Evolutionary conservation across 2,329 filamentous ascomycete genomes (phyloP).

Genomic region (Lasiodiplodia citricola): DNA sequence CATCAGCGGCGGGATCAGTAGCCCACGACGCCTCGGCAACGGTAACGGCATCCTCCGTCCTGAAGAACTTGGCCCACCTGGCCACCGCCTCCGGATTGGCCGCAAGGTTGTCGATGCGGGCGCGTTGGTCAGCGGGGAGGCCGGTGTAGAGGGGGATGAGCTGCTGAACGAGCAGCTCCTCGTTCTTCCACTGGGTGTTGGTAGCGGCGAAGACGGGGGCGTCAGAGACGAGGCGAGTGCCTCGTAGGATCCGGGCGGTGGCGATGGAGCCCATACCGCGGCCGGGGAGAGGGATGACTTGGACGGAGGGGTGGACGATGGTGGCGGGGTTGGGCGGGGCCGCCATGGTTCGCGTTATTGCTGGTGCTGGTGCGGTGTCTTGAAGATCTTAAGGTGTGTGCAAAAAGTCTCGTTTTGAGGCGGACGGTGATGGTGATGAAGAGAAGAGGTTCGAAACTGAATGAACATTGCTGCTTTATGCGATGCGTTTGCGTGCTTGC

Average conservation of each 20-base stretch:
- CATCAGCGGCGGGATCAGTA: too few species aligned
- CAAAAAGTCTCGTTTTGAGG: neutral
- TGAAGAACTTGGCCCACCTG: neutral
- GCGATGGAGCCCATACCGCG: constrained; percentile 53
- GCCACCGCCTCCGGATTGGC: neutral
- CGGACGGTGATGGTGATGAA: neutral
- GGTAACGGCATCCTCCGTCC: neutral
- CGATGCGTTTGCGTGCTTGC: neutral
- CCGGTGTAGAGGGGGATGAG: neutral
- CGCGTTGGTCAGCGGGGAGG: neutral
- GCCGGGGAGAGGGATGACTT: constrained; percentile 38
- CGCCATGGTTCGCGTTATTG: neutral
- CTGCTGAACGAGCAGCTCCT: neutral
- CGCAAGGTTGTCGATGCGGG: neutral
- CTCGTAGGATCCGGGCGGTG: constrained; percentile 38
- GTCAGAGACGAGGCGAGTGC: constrained; percentile 49
- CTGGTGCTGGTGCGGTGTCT: neutral
- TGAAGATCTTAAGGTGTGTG: neutral
- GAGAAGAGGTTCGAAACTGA: neutral
- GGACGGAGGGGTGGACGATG: neutral
- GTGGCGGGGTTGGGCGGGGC: neutral
- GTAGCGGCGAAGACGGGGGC: constrained; percentile 39
- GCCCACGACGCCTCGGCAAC: neutral
- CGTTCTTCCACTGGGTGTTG: neutral
- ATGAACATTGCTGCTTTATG: neutral